Base-by-base conservation (phyloP, 2,329 filamentous ascomycete species). In the Apiospora saccharicola region DNA sequence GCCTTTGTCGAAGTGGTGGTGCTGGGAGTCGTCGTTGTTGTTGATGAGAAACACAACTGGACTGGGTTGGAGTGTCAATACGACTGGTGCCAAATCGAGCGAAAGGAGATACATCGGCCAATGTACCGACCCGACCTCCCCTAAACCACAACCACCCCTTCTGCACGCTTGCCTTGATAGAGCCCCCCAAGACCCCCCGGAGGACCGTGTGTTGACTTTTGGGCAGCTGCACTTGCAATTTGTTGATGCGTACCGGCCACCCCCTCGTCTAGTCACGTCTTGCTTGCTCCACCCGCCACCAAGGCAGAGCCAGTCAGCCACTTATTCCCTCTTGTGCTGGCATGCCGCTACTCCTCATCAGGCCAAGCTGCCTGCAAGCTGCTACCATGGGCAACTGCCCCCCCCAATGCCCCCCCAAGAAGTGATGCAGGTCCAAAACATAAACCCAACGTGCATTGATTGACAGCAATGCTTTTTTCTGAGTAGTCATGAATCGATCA, bases 351-450 rank as follows among this genome's bases (percentile, higher is more conserved):
- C 24, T 41, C 68, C 46, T 41, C 41, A 13, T 43, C 13, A 7
- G 24, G 46, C 13, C 49, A 49, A 43, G 14, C 47, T 26, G 68
- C 68, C 53, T 53, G 10, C 49, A 49, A 26, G 14, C 47, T 26
- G 68, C 68, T 70, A 70, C 68, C 68, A 53, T 70, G 46, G 68
- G 68, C 68, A 70, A 70, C 68, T 57, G 51, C 24, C 51, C 14
- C 51, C 14, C 24, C 24, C 14, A 16, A 61, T n/a, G 26, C 26
- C 26, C 49, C 49, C n/a, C 47, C 22, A 49, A 26, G 5, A 13
- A 57, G 51, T 57, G 51, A 61, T 61, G 53, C 53, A 61, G 53
- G 53, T 61, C 53, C 53, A 37, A 37, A 37, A 61, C 53, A 61
- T 34, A 37, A 37, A 19, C 53, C 53, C 53, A 61, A 64, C 57